Percentiles rank a stretch among this genome's conserved stretches.
These are phyloP conservation scores for Corymbia maculata DNA, from an alignment of 345 rosid species.

Conservation along the genomic window DNA sequence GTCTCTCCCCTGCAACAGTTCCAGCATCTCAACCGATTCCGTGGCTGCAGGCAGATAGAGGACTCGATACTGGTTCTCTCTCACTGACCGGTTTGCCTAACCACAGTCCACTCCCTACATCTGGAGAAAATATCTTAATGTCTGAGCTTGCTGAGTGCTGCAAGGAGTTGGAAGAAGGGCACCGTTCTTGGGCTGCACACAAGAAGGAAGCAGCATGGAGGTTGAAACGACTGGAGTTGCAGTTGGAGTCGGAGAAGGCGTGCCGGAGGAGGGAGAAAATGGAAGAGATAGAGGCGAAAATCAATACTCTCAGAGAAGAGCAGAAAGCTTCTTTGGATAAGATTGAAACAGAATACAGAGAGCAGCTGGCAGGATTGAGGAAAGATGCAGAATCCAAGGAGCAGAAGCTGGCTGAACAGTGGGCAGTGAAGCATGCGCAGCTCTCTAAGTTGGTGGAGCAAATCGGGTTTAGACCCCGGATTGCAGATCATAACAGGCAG, in stretches of 20 bases:
- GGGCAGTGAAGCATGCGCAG: conserved; percentile 60
- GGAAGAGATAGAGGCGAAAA: conserved; percentile 80
- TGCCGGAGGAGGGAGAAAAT: conserved; percentile 70
- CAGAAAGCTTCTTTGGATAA: conserved; percentile 56
- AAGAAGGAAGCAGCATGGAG: conserved; percentile 98
- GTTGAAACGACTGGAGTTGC: conserved; percentile 81
- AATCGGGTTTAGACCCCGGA: conserved; percentile 50
- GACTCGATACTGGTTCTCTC: conserved; percentile 33
- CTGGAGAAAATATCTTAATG: conserved; percentile 46
- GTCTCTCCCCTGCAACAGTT: conserved; percentile 69
- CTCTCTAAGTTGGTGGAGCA: conserved; percentile 81
- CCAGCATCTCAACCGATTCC: conserved; percentile 65
- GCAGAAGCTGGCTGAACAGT: conserved; percentile 85
- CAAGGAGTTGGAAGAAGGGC: conserved; percentile 92
- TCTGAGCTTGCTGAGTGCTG: conserved; percentile 82
- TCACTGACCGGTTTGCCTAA: conserved; percentile 36
- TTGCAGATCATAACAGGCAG: background rate
- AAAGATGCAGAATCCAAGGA: conserved; percentile 86
- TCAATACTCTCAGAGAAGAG: conserved; percentile 86
- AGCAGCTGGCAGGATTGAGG: conserved; percentile 57
- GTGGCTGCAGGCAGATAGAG: conserved; percentile 77
- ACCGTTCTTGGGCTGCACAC: conserved; percentile 65
- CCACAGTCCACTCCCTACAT: conserved; percentile 26
- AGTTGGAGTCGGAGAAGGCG: conserved; percentile 84
- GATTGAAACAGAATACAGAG: conserved; percentile 75